Base-by-base conservation (phyloP, 768 basidiomycete genomes). In the Boletus sensibilis region DNA sequence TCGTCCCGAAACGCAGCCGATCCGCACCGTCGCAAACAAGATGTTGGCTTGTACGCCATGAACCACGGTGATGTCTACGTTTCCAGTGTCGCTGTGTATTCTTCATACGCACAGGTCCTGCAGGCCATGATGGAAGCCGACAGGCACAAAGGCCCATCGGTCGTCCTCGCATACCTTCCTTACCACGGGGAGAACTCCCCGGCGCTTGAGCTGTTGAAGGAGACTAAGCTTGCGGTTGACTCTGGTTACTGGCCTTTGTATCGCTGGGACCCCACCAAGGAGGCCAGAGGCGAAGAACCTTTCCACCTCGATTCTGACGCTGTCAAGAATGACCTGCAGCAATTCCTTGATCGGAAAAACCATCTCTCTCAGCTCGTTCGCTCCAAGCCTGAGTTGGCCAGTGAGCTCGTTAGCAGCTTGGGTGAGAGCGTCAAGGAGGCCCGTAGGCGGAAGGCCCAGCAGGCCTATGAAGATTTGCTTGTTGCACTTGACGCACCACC, bases 161-260 rank as follows among this genome's bases (percentile, higher is more conserved):
- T 99, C 63, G 83, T 99, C 47, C 81, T 98, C 41, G 96, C 94
- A 1, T 96, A 98, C 73, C 84, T 98, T 16, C 97, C 97, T 1
- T 95, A 96, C 75, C 79, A 82, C 47, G 76, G 77, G 5, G 95
- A 97, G 67, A 78, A 85, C 53, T 76, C 86, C 0, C 79, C 87
- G 0, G 92, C 95, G 3, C 83, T 99, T 35, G 86, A 95, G 34
- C 76, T 98, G n/a, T 79, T 99, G 55, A 95, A 97, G 77, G 94
- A 96, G 77, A 99, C 95, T 25, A 99, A 98, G 70, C 82, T 94
- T 48, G 96, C 96, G 6, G 91, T 98, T 39, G 95, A 98, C 64
- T 82, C 90, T 11, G 96, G 96, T 3, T 96, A 95, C 75, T 98
- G 97, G 97, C 96, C 96, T 0, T 78, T 98, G 50, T 99, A 98